phyloP scores from a whole-genome alignment of 176 grass and related monocot genomes.

The Oryza australiensis region DNA sequence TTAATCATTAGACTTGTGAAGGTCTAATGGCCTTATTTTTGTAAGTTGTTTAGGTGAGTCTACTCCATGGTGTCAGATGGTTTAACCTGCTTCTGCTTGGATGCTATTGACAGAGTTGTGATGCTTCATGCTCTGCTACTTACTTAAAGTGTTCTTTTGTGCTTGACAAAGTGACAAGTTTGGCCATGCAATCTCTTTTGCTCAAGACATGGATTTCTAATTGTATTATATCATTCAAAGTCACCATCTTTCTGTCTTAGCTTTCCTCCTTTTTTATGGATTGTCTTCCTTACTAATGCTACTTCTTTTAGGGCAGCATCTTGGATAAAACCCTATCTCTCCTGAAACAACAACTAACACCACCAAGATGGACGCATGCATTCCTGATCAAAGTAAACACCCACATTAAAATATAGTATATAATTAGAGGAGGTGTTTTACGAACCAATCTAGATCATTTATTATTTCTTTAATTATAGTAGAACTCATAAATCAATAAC shows the following conservation, averaged over 20 bases:
- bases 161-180: conserved; percentile 26
- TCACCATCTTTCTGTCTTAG: conserved; percentile 30
- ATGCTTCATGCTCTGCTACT: conserved; percentile 51
- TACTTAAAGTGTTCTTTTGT: conserved; percentile 27
- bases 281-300: conserved; percentile 34
- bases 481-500: too few relatives aligned
- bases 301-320: conserved; percentile 34
- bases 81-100: conserved; percentile 56
- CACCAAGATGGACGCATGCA: conserved; percentile 9
- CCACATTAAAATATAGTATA: not conserved
- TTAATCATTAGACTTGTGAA: conserved; percentile 49
- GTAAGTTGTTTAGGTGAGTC: conserved; percentile 90
- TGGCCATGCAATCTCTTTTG: conserved; percentile 12
- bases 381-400: conserved; percentile 16
- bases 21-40: conserved; percentile 45
- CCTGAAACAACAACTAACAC: conserved; percentile 24
- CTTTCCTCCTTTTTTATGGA: conserved; percentile 9
- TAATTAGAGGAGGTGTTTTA: not conserved
- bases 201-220: conserved; percentile 25
- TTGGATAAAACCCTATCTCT: conserved; percentile 17
- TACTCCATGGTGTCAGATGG: conserved; percentile 72
- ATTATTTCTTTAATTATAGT: too few relatives aligned
- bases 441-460: too few relatives aligned
- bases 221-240: conserved; percentile 9
- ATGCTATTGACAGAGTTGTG: conserved; percentile 47